Evolutionary conservation across 306 rosid species (phyloP).

Genomic region (Ormosia semicastrata): DNA sequence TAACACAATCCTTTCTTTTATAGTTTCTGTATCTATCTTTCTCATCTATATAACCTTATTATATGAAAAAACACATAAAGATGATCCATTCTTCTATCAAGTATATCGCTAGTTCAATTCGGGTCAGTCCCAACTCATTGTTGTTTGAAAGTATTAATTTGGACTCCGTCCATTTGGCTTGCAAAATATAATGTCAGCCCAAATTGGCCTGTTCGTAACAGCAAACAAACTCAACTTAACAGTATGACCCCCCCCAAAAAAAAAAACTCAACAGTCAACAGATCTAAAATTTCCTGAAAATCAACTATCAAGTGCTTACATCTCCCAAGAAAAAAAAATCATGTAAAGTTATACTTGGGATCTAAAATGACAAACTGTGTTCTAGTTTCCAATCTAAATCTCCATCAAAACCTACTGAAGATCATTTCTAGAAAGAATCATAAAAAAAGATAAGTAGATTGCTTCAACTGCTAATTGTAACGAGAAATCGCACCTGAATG

Average conservation of each 20-base stretch:
- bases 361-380: constrained; percentile 34
- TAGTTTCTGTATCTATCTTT: too few relatives aligned
- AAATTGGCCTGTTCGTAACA: too few relatives aligned
- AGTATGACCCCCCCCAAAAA: neutral
- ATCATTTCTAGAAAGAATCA: constrained; percentile 48
- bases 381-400: constrained; percentile 27
- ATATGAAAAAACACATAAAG: too few relatives aligned
- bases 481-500: constrained; percentile 23
- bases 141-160: too few relatives aligned
- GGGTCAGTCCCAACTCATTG: neutral
- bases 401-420: constrained; percentile 34
- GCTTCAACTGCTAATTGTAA: constrained; percentile 39
- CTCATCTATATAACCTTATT: too few relatives aligned
- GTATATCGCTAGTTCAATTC: neutral
- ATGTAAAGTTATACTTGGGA: constrained; percentile 31
- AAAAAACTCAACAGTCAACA: neutral
- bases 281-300: neutral
- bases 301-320: constrained; percentile 17
- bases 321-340: constrained; percentile 26
- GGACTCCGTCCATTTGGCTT: too few relatives aligned
- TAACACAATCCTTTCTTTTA: too few relatives aligned
- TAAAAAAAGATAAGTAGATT: constrained; percentile 28
- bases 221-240: neutral
- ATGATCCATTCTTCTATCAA: too few relatives aligned
- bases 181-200: too few relatives aligned